Evolutionary conservation across 1,284 basidiomycete species (phyloP), one percentile per base, ranked within the genome.

Genomic region (Apiotrichum veenhuisii): DNA sequence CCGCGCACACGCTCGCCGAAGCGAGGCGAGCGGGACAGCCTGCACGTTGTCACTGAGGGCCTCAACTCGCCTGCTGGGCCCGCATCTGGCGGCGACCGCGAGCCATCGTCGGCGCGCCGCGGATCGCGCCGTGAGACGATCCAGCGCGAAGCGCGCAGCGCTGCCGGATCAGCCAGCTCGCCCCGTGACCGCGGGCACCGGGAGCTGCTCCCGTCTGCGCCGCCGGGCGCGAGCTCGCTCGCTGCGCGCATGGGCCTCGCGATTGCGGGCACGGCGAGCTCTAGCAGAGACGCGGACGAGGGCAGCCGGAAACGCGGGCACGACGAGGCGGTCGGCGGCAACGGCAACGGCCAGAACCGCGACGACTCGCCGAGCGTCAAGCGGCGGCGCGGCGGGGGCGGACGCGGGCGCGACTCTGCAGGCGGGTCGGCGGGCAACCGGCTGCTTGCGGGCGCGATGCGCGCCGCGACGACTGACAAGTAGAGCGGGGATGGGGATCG

Each of bases 391-490:
- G 40, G 41, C n/a, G n/a, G 50, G 5, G 37, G 49, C 30, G 30
- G 30, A 5, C 30, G 30, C 30, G 30, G 30, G n/a, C 26, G 49
- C 12, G 34, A 30, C n/a, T n/a, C n/a, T n/a, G n/a, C n/a, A 12
- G 34, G 48, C 26, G 45, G n/a, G 17, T 5, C 27, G 17, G 50
- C 18, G 5, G 50, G 38, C 12, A 20, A 25, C 15, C 30, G 38
- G 18, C 38, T 66, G 44, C 52, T 66, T 43, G 58, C 58, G 3
- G 57, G 55, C 27, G 65, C 65, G 12, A 64, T 66, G 61, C 54
- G 55, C 41, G 60, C 62, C 14, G 62, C 62, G n/a, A 26, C 49
- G 12, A 26, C 38, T 9, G 46, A 48, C 5, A 48, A 48, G 46
- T 48, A 48, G 46, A n/a, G n/a, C n/a, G n/a, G n/a, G n/a, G n/a